Evolutionary conservation across 2,329 filamentous ascomycete genomes (phyloP).

Genomic region (Cladophialophora psammophila): DNA sequence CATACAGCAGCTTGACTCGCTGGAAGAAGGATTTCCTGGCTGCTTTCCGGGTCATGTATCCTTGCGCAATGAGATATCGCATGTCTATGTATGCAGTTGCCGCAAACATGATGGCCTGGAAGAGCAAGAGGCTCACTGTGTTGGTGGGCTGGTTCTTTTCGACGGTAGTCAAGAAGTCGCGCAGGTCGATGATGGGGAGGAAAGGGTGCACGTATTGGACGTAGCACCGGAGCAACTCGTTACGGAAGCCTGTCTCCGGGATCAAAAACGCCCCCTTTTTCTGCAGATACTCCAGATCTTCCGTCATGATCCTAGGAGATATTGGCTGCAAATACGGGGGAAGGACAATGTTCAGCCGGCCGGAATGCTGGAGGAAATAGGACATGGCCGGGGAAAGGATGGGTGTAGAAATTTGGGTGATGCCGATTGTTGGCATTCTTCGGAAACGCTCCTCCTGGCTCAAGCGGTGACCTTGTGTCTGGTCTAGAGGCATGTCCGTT

Average conservation of each 20-base stretch:
- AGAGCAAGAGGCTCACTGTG: slow-evolving; percentile 82
- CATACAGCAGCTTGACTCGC: slow-evolving; percentile 82
- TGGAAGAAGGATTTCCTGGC: slow-evolving; percentile 89
- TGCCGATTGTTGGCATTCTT: slow-evolving; percentile 53
- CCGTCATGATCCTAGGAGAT: slow-evolving; percentile 75
- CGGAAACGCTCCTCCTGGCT: slow-evolving; percentile 55
- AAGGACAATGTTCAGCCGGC: slow-evolving; percentile 56
- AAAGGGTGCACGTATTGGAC: slow-evolving; percentile 91
- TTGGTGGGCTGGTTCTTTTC: slow-evolving; percentile 72
- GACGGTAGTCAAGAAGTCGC: slow-evolving; percentile 65
- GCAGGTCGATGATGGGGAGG: slow-evolving; percentile 82
- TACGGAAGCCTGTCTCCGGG: slow-evolving; percentile 73
- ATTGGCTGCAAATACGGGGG: slow-evolving; percentile 80
- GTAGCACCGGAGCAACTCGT: slow-evolving; percentile 81
- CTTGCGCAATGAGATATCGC: slow-evolving; percentile 75
- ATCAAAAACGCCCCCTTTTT: slow-evolving; percentile 85
- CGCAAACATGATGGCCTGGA: slow-evolving; percentile 94
- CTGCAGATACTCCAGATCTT: slow-evolving; percentile 83
- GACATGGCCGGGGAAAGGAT: slow-evolving; percentile 43
- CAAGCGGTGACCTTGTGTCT: slow-evolving; percentile 55
- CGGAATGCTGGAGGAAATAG: slow-evolving; percentile 58
- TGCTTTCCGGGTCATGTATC: slow-evolving; percentile 78
- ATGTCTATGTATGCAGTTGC: slow-evolving; percentile 88
- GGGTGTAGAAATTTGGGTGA: slow-evolving; percentile 48
- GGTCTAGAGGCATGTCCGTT: slow-evolving; percentile 50